Percentiles rank a stretch among this genome's conserved stretches.
phyloP scores from a whole-genome alignment of 768 basidiomycete species.

The Russula vinacea region DNA sequence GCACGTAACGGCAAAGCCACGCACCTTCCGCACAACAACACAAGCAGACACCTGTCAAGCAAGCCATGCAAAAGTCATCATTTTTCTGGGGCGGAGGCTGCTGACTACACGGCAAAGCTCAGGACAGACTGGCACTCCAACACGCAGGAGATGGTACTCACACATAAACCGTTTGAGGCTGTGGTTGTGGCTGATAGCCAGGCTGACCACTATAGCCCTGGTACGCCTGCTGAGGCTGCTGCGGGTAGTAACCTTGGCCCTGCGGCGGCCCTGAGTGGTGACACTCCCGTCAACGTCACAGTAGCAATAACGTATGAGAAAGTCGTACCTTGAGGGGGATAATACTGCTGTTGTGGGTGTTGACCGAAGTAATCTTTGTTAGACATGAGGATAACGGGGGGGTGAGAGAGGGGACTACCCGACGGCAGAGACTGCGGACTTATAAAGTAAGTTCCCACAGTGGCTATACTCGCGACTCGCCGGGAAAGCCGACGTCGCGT shows the following conservation, averaged over 20 bases:
- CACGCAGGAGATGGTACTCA: constrained; percentile 33
- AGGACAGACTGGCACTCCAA: constrained; percentile 23
- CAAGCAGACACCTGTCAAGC: constrained; percentile 58
- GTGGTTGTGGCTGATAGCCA: constrained; percentile 56
- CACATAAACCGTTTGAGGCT: constrained; percentile 82
- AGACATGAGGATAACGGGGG: constrained; percentile 41
- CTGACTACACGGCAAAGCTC: constrained; percentile 40
- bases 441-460: constrained; percentile 22
- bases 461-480: background rate
- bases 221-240: constrained; percentile 72
- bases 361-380: constrained; percentile 67
- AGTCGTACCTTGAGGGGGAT: constrained; percentile 50
- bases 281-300: constrained; percentile 31
- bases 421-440: background rate
- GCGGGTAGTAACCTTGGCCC: constrained; percentile 67
- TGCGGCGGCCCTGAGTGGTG: constrained; percentile 47
- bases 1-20: constrained; percentile 31
- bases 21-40: constrained; percentile 76
- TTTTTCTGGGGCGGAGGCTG: constrained; percentile 48
- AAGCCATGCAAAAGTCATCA: constrained; percentile 55
- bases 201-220: constrained; percentile 45
- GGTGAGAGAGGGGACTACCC: background rate
- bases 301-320: background rate
- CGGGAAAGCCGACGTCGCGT: no score
- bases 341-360: constrained; percentile 45